Evolutionary conservation across 495 filamentous ascomycete genomes (phyloP).

Genomic region (Terfezia boudieri): DNA sequence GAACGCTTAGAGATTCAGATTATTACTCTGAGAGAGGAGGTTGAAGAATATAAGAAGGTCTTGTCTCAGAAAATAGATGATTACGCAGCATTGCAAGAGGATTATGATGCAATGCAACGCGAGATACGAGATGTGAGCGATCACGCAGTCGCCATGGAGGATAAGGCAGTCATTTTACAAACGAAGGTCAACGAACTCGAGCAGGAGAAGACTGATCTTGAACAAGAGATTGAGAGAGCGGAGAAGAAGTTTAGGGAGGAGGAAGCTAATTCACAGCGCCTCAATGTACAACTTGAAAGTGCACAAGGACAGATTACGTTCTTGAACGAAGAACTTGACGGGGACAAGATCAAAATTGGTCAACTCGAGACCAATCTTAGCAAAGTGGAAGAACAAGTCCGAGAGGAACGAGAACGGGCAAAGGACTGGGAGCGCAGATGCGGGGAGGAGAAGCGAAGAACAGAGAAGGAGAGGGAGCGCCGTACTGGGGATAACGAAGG

Average conservation of each 20-base stretch:
- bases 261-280: conserved; percentile 61
- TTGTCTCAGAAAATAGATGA: conserved; percentile 53
- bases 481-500: not conserved
- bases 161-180: conserved; percentile 44
- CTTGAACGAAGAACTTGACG: conserved; percentile 88
- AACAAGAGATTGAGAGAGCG: conserved; percentile 53
- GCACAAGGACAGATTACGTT: conserved; percentile 85
- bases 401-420: conserved; percentile 76
- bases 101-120: conserved; percentile 59
- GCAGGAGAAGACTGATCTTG: conserved; percentile 42
- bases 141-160: conserved; percentile 60
- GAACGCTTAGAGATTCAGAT: conserved; percentile 62
- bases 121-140: conserved; percentile 85
- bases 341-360: conserved; percentile 93
- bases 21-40: conserved; percentile 44
- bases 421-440: conserved; percentile 49
- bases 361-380: conserved; percentile 66
- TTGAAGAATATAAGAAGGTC: conserved; percentile 31
- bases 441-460: conserved; percentile 11
- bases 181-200: conserved; percentile 10
- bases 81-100: conserved; percentile 60
- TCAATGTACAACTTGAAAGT: conserved; percentile 78
- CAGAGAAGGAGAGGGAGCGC: not conserved
- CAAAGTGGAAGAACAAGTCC: conserved; percentile 43
- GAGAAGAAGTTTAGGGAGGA: conserved; percentile 55